Conservation (phyloP, 2,329 filamentous ascomycete species). For the Eutypa lata region DNA sequence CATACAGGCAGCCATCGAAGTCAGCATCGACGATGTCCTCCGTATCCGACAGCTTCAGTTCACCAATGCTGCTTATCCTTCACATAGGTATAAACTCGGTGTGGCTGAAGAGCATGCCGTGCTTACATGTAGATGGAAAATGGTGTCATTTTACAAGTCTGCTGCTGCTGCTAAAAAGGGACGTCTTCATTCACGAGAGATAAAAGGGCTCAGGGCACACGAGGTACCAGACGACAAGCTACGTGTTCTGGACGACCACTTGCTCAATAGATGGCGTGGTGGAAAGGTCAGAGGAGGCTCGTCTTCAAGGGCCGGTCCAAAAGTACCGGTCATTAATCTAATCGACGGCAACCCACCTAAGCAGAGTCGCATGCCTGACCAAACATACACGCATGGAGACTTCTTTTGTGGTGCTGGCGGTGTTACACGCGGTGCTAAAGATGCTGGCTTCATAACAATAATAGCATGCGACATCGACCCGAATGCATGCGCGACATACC, state of each 20-base stretch:
- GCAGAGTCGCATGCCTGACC: conserved; percentile 19
- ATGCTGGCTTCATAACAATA: conserved; percentile 51
- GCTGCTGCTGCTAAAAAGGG: conserved; percentile 1
- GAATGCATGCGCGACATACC: conserved; percentile 54
- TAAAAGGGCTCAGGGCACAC: conserved; percentile 15
- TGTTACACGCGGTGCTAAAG: conserved; percentile 60
- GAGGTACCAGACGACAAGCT: conserved; percentile 20
- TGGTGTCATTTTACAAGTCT: conserved; percentile 28
- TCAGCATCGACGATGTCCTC: conserved; percentile 36
- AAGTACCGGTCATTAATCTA: not conserved
- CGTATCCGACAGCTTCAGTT: conserved; percentile 41
- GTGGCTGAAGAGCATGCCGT: conserved; percentile 27
- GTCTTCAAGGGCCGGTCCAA: no score
- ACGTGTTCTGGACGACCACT: conserved; percentile 24
- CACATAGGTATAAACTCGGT: conserved; percentile 26
- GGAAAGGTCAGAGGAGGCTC: conserved; percentile 37
- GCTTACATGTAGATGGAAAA: conserved; percentile 53
- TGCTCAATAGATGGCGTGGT: conserved; percentile 37
- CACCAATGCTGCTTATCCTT: conserved; percentile 54
- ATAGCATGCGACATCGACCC: conserved; percentile 62
- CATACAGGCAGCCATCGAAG: conserved; percentile 39
- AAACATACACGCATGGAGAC: conserved; percentile 67
- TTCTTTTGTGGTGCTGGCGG: conserved; percentile 73
- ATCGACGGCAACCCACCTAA: no score
- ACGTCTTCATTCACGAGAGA: conserved; percentile 10